A percentile compares a stretch with the other conserved stretches of the same genome.
phyloP scores from a whole-genome alignment of 352 stramenopile species.

The Phytophthora palmivora region DNA sequence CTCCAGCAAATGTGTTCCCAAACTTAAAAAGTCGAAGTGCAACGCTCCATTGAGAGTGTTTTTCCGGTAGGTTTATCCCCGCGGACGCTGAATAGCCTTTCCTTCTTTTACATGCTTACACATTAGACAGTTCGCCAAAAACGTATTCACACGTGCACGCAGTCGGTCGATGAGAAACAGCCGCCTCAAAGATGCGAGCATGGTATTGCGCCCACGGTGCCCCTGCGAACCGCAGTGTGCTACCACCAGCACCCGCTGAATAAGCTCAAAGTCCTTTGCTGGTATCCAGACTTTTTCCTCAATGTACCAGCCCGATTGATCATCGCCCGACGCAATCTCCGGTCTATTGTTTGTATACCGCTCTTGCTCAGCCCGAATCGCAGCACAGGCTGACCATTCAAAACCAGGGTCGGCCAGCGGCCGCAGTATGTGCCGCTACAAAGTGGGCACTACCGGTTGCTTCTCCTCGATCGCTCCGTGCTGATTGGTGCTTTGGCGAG shows the following conservation, averaged over 20 bases:
- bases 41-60: slow-evolving; percentile 23
- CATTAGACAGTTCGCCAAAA: slow-evolving; percentile 10
- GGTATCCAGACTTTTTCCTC: slow-evolving; percentile 12
- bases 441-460: too few species aligned
- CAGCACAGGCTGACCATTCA: slow-evolving; percentile 2
- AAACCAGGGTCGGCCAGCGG: slow-evolving; percentile 5
- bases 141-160: slow-evolving; percentile 6
- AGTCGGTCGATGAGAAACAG: slow-evolving; percentile 3
- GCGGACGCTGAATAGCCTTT: slow-evolving; percentile 18
- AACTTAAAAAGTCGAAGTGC: slow-evolving; percentile 13
- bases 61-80: slow-evolving; percentile 15
- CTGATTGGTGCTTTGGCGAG: neutral
- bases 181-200: neutral
- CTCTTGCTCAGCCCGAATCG: neutral
- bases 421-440: neutral
- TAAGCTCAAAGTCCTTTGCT: neutral
- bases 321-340: neutral
- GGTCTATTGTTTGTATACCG: neutral
- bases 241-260: slow-evolving; percentile 8
- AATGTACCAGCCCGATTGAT: slow-evolving; percentile 3
- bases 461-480: too few species aligned
- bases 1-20: slow-evolving; percentile 14
- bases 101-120: slow-evolving; percentile 18
- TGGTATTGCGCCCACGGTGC: slow-evolving; percentile 4
- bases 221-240: slow-evolving; percentile 11